These are phyloP conservation scores for Ilex paraguariensis DNA, from an alignment of 305 asterid genomes.

Conservation along the genomic window DNA sequence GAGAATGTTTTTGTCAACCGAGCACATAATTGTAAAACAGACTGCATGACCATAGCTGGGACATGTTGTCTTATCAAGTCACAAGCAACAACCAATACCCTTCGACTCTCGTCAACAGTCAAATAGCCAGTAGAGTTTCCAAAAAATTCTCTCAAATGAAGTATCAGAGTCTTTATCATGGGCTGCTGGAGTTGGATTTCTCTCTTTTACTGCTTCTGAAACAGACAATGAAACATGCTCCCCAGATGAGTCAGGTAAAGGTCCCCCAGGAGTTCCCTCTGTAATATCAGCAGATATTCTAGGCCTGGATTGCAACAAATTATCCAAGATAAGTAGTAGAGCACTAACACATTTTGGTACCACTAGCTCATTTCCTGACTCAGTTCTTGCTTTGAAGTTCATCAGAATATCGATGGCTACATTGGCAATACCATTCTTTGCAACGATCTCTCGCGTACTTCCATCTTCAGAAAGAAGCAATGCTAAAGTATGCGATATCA, in stretches of 20 bases:
- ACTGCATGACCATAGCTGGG: slow-evolving; percentile 92
- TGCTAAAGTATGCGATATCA: slow-evolving; percentile 82
- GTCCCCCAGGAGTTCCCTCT: slow-evolving; percentile 40
- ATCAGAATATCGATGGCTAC: slow-evolving; percentile 63
- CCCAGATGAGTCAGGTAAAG: slow-evolving; percentile 44
- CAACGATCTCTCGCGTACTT: slow-evolving; percentile 64
- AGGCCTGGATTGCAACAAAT: slow-evolving; percentile 76
- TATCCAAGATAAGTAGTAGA: slow-evolving; percentile 86
- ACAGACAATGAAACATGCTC: slow-evolving; percentile 42
- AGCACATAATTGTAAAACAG: slow-evolving; percentile 91
- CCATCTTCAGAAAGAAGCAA: slow-evolving; percentile 90
- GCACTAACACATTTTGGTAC: slow-evolving; percentile 86
- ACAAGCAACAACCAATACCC: slow-evolving; percentile 68
- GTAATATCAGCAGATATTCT: slow-evolving; percentile 46
- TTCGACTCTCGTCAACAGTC: slow-evolving; percentile 75
- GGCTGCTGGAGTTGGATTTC: slow-evolving; percentile 27
- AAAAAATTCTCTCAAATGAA: slow-evolving; percentile 62
- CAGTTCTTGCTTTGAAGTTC: slow-evolving; percentile 61
- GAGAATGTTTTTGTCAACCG: slow-evolving; percentile 85
- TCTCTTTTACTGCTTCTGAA: slow-evolving; percentile 43
- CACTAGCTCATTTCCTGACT: slow-evolving; percentile 48
- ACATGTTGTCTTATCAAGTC: slow-evolving; percentile 81
- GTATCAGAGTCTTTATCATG: slow-evolving; percentile 48
- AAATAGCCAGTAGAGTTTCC: slow-evolving; percentile 90
- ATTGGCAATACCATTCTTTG: slow-evolving; percentile 57